Evolutionary conservation across 2,329 filamentous ascomycete genomes (phyloP).

Genomic region (Cercospora sp.): DNA sequence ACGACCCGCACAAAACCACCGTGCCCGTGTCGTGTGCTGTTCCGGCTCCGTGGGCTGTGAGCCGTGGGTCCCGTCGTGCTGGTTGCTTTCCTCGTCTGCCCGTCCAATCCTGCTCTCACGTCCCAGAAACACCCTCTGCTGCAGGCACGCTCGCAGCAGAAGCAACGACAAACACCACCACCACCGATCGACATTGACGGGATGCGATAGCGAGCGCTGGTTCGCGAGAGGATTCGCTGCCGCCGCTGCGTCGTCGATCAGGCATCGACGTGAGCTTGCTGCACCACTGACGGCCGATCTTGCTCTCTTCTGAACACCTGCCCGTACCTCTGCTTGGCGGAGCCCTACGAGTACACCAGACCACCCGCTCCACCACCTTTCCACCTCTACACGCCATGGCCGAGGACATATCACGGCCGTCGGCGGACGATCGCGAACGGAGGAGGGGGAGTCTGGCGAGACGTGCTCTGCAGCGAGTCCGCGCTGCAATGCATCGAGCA

Average conservation of each 20-base stretch:
- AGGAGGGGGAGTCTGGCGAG: conserved; percentile 31
- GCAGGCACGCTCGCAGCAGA: background rate
- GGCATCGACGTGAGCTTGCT: background rate
- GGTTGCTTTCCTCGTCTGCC: background rate
- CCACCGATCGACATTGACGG: background rate
- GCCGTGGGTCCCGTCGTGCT: background rate
- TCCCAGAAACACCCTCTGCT: background rate
- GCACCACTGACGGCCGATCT: background rate
- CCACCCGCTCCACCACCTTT: background rate
- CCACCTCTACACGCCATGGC: conserved; percentile 16
- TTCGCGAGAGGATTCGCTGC: background rate
- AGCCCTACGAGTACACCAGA: background rate
- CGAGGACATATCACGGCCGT: conserved; percentile 6
- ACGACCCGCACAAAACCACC: background rate
- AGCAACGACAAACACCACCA: background rate
- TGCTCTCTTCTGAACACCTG: background rate
- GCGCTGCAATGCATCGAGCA: conserved; percentile 25
- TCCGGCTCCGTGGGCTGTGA: background rate
- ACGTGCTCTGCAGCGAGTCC: conserved; percentile 28
- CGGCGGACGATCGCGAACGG: conserved; percentile 6
- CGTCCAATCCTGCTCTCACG: background rate
- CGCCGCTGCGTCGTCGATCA: background rate
- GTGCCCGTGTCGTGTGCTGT: background rate
- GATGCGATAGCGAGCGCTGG: background rate
- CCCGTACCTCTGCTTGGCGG: conserved; percentile 3